A percentile compares a stretch with the other conserved stretches of the same genome.
These are phyloP conservation scores for Fusarium succisae DNA, from an alignment of 2,329 filamentous ascomycete species.

Conservation along the genomic window DNA sequence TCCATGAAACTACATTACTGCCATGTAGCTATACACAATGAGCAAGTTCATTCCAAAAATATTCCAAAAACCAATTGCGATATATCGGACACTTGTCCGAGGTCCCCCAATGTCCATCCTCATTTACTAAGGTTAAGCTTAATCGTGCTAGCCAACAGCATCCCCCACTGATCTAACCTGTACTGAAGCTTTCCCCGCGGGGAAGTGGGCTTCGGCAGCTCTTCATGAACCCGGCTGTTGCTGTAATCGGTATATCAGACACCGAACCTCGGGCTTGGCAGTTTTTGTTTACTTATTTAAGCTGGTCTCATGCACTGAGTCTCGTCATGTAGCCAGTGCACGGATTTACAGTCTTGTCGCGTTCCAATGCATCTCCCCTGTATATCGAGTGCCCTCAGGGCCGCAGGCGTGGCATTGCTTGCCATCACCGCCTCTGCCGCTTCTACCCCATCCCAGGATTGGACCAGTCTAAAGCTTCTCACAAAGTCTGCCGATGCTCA, in stretches of 20 bases:
- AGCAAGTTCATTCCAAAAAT: accelerated
- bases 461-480: slow-evolving; percentile 1
- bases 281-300: background rate
- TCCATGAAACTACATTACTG: accelerated
- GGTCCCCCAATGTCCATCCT: background rate
- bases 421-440: background rate
- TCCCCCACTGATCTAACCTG: slow-evolving; percentile 1
- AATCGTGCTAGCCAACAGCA: background rate
- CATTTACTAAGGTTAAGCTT: slow-evolving; percentile 9
- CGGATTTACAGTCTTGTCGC: too few relatives aligned
- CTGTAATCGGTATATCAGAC: background rate
- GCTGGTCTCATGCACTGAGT: accelerated
- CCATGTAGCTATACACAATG: accelerated
- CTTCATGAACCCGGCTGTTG: background rate
- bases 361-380: background rate
- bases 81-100: background rate
- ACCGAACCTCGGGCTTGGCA: slow-evolving; percentile 25
- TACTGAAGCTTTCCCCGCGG: background rate
- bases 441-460: background rate
- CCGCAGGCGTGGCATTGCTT: background rate
- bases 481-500: background rate
- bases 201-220: background rate
- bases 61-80: accelerated
- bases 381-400: background rate
- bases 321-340: background rate